phyloP scores from a whole-genome alignment of 805 yeast species.

The Lachancea kluyveri region DNA sequence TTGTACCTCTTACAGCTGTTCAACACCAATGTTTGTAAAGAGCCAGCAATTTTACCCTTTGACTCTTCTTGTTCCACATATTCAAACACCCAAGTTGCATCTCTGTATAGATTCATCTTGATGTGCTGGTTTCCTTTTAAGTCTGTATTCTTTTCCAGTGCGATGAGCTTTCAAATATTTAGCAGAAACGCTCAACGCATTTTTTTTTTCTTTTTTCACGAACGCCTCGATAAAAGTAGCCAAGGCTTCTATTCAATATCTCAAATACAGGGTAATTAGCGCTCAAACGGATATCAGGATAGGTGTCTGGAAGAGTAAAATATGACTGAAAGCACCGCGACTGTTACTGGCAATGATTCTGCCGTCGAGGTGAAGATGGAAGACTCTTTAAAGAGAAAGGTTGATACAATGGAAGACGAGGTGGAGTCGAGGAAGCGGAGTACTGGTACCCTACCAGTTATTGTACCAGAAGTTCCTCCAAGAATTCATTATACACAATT shows the following conservation, averaged over 20 bases:
- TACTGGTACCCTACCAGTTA: too few relatives aligned
- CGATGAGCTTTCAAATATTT: conserved; percentile 5
- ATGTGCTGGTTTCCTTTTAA: background rate
- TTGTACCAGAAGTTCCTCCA: conserved; percentile 58
- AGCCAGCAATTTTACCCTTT: conserved; percentile 39
- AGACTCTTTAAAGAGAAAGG: conserved; percentile 21
- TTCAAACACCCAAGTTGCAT: conserved; percentile 34
- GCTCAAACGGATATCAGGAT: too few relatives aligned
- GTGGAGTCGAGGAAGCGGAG: too few relatives aligned
- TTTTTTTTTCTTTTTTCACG: too few relatives aligned
- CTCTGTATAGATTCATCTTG: conserved; percentile 33
- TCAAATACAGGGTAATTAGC: too few relatives aligned
- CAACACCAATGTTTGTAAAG: conserved; percentile 48
- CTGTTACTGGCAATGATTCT: too few relatives aligned
- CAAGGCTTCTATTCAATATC: background rate
- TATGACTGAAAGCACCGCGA: too few relatives aligned
- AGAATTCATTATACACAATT: conserved; percentile 64
- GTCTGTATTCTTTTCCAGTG: background rate
- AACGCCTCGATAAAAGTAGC: background rate
- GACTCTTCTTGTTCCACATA: conserved; percentile 26
- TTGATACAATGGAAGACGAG: too few relatives aligned
- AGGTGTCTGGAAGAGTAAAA: too few relatives aligned
- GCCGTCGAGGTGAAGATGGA: conserved; percentile 11
- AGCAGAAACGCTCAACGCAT: too few relatives aligned
- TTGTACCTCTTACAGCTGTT: conserved; percentile 41